These are phyloP conservation scores for Eimeria necatrix DNA, from an alignment of 169 alveolate genomes.

Conservation along the genomic window DNA sequence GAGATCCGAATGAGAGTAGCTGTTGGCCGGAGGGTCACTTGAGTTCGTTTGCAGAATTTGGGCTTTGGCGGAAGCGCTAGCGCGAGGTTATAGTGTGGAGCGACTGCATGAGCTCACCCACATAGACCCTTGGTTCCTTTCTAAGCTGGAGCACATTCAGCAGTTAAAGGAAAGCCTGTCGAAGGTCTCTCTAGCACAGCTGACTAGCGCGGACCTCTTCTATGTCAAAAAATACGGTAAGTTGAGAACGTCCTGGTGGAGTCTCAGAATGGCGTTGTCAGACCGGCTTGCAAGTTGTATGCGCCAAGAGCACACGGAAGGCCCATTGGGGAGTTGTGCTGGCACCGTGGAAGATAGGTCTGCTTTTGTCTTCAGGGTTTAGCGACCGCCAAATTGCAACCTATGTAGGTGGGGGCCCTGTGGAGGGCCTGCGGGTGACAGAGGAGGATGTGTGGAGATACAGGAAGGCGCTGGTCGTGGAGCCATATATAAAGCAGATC, in stretches of 20 bases:
- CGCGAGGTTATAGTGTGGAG: conserved; percentile 87
- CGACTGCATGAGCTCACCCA: conserved; percentile 87
- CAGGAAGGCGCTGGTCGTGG: conserved; percentile 84
- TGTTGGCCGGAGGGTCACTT: no score
- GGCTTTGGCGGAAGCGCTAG: conserved; percentile 93
- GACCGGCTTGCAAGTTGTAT: neutral
- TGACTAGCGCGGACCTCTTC: conserved; percentile 69
- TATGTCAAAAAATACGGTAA: conserved; percentile 83
- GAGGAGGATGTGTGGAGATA: conserved; percentile 87
- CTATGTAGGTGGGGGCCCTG: neutral
- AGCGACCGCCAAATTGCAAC: conserved; percentile 88
- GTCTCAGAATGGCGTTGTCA: no score
- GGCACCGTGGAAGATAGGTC: neutral
- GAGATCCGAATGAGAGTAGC: no score
- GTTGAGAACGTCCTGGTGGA: conserved; percentile 64
- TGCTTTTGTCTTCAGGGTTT: conserved; percentile 82
- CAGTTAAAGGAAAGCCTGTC: conserved; percentile 75
- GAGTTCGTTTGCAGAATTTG: conserved; percentile 73
- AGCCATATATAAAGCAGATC: conserved; percentile 90
- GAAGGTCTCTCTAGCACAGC: conserved; percentile 38
- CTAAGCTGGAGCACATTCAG: conserved; percentile 88
- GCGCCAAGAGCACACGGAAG: neutral
- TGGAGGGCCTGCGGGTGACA: conserved; percentile 11
- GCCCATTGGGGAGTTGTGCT: neutral
- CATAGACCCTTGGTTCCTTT: conserved; percentile 93